Evolutionary conservation across 75 land plant species (phyloP), one percentile per base, ranked within the genome.

Genomic region (Selaginella tamariscina): DNA sequence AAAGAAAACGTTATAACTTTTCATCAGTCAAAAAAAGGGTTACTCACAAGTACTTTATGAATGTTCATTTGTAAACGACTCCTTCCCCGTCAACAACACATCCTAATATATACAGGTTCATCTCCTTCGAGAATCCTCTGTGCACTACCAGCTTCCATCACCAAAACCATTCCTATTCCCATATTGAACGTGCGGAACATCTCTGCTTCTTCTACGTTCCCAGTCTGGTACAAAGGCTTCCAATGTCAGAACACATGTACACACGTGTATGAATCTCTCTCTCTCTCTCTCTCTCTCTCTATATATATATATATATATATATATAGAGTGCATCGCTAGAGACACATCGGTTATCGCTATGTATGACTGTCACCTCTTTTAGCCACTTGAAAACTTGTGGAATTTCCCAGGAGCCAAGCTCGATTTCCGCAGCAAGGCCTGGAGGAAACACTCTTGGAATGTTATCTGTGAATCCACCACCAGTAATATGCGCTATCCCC

Each of bases 381-480:
- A 95, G 66, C 99, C 99, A 95, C 30, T 82, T 87, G 76, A 95
- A 95, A 8, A 95, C 81, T 32, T 82, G 64, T 26, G 85, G 99
- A 26, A 91, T 73, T 28, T 79, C 77, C 99, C 99, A 95, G 0
- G 96, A 87, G 30, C 75, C 82, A 24, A 66, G 72, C 32, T 70
- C 73, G 31, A 94, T 82, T 22, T 39, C 49, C 39, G 86, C 91
- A 70, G 91, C 99, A 27, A 95, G 87, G 32, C 97, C 99, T 31
- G 79, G 32, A 0, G 99, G 99, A 70, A 95, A 87, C 0, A 95
- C 82, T 22, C 99, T 78, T 29, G 99, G 99, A 67, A 95, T 95
- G 68, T 95, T 95, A 69, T 95, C 99, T 0, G 99, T 95, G 33
- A 95, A 95, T 24, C 99, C 99, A 44, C 99, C 99, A 56, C 99